Conservation (phyloP, 2,329 filamentous ascomycete genomes). For the Beauveria bassiana region DNA sequence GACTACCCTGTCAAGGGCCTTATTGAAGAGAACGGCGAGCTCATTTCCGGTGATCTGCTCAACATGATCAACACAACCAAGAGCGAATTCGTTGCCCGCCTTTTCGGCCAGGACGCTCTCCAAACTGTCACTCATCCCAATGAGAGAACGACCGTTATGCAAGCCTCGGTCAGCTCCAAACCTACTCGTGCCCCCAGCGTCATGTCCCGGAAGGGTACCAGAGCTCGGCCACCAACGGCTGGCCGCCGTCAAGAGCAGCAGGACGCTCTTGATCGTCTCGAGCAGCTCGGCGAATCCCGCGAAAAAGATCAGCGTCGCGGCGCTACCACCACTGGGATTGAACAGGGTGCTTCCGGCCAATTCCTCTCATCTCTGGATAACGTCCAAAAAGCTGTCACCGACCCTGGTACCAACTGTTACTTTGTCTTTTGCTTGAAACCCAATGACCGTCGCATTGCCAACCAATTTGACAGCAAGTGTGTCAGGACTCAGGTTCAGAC, state of each 20-base stretch:
- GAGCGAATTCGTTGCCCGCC: slow-evolving; percentile 77
- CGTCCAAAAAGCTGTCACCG: slow-evolving; percentile 77
- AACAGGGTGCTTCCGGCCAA: slow-evolving; percentile 86
- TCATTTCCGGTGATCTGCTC: slow-evolving; percentile 92
- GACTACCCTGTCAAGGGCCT: slow-evolving; percentile 85
- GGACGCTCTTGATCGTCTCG: slow-evolving; percentile 38
- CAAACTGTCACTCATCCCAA: slow-evolving; percentile 90
- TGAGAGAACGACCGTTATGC: slow-evolving; percentile 84
- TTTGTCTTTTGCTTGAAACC: slow-evolving; percentile 97
- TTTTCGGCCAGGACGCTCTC: slow-evolving; percentile 93
- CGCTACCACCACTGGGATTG: slow-evolving; percentile 36
- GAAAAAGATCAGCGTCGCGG: slow-evolving; percentile 32
- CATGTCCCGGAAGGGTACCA: slow-evolving; percentile 66
- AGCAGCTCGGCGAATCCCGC: slow-evolving; percentile 40
- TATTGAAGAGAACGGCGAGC: slow-evolving; percentile 91
- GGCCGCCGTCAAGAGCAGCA: slow-evolving; percentile 31
- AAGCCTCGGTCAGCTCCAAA: slow-evolving; percentile 93
- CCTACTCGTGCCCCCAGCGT: slow-evolving; percentile 89
- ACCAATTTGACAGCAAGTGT: slow-evolving; percentile 98
- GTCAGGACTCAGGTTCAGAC: slow-evolving; percentile 91
- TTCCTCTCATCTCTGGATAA: slow-evolving; percentile 86
- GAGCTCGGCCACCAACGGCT: slow-evolving; percentile 25
- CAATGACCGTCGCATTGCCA: slow-evolving; percentile 92
- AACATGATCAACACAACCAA: slow-evolving; percentile 85
- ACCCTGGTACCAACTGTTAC: slow-evolving; percentile 82